Conservation (phyloP, 106 monocot genomes). For the Dioscorea alata region DNA sequence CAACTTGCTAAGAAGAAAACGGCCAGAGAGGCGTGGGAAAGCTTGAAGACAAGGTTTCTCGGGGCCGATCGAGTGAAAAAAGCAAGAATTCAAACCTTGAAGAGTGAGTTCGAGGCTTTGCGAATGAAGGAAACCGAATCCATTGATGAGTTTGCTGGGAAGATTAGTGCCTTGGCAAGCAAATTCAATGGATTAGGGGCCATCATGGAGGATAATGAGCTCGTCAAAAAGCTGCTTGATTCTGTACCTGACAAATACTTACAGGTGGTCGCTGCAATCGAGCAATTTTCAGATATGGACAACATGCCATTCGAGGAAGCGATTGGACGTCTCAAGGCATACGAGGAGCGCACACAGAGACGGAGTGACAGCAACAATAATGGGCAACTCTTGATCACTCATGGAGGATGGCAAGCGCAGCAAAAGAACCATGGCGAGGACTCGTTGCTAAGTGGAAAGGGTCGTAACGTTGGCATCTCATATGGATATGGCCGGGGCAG, state of each 20-base stretch:
- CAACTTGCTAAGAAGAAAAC: slow-evolving; percentile 16
- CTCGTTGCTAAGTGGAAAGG: slow-evolving; percentile 1
- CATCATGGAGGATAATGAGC: background rate
- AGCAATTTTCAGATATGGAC: slow-evolving; percentile 15
- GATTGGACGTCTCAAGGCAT: slow-evolving; percentile 13
- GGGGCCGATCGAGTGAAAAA: too few relatives aligned
- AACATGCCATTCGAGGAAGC: slow-evolving; percentile 21
- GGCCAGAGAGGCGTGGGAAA: too few relatives aligned
- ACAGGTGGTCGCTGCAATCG: slow-evolving; percentile 10
- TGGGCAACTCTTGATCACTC: slow-evolving; percentile 14
- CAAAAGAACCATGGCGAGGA: too few relatives aligned
- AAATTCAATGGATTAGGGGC: slow-evolving; percentile 4
- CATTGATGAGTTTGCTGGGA: slow-evolving; percentile 11
- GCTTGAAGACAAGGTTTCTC: too few relatives aligned
- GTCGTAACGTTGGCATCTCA: background rate
- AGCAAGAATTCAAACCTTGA: too few relatives aligned
- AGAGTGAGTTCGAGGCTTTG: slow-evolving; percentile 7
- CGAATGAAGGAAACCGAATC: slow-evolving; percentile 9
- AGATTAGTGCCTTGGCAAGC: too few relatives aligned
- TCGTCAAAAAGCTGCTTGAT: slow-evolving; percentile 10
- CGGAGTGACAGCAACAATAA: background rate
- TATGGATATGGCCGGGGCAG: too few relatives aligned
- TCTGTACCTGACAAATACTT: slow-evolving; percentile 1
- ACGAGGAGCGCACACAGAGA: slow-evolving; percentile 8
- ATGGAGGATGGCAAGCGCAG: slow-evolving; percentile 1